Conservation (phyloP, 805 yeast species). For the Saccharomycopsis fermentans region DNA sequence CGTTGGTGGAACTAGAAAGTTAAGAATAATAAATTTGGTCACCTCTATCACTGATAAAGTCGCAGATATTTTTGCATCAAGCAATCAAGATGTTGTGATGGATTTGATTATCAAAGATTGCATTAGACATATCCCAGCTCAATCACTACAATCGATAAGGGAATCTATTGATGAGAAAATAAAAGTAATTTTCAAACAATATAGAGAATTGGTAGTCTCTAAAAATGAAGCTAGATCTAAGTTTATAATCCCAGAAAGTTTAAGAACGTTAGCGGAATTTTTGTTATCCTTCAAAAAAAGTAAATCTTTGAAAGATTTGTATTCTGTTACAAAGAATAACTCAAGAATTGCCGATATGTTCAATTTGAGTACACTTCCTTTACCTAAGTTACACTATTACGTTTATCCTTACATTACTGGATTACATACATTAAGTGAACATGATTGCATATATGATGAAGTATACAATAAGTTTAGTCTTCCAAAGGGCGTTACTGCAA, state of each 20-base stretch:
- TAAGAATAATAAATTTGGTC: constrained; percentile 78
- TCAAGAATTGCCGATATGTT: constrained; percentile 46
- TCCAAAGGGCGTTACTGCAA: constrained; percentile 42
- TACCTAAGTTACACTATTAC: constrained; percentile 47
- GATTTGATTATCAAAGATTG: constrained; percentile 45
- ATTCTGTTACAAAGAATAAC: constrained; percentile 41
- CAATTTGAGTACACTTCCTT: constrained; percentile 41
- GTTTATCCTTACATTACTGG: constrained; percentile 77
- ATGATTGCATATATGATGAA: constrained; percentile 37
- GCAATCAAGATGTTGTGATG: constrained; percentile 61
- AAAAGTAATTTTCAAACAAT: constrained; percentile 47
- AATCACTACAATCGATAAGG: constrained; percentile 38
- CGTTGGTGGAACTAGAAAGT: constrained; percentile 62
- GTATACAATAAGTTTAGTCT: constrained; percentile 30
- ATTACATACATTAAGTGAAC: constrained; percentile 51
- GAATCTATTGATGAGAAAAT: constrained; percentile 43
- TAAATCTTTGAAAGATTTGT: constrained; percentile 38
- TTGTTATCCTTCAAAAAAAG: constrained; percentile 63
- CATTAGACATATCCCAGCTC: constrained; percentile 30
- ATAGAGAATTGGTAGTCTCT: constrained; percentile 36
- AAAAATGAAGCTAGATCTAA: constrained; percentile 41
- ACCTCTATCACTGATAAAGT: constrained; percentile 70
- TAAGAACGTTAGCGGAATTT: constrained; percentile 60
- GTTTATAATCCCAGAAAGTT: constrained; percentile 71
- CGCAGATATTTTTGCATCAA: constrained; percentile 64